Evolutionary conservation across 2,329 filamentous ascomycete species (phyloP).

Genomic region (Aspergillus candidus): DNA sequence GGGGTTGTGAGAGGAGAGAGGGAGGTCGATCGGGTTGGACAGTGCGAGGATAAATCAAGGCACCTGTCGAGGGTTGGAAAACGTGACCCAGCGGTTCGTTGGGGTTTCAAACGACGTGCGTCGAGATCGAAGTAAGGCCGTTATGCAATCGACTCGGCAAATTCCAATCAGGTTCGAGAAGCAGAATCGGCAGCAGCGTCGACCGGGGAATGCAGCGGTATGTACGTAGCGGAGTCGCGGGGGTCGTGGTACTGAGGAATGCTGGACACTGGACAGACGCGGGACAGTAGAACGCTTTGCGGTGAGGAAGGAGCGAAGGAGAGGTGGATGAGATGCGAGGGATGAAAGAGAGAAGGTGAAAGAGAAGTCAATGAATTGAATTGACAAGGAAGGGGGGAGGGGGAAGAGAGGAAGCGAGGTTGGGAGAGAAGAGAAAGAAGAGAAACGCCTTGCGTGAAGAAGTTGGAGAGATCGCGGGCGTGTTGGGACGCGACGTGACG

Average conservation of each 20-base stretch:
- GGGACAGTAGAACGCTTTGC: conserved; percentile 10
- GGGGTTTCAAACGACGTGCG: conserved; percentile 1
- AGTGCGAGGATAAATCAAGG: not conserved
- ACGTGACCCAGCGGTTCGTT: conserved; percentile 2
- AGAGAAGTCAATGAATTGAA: conserved; percentile 6
- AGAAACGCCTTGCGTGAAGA: conserved; percentile 28
- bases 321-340: conserved; percentile 4
- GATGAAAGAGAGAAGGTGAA: conserved; percentile 11
- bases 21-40: conserved; percentile 1
- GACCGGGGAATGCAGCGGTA: conserved; percentile 26
- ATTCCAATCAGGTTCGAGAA: conserved; percentile 12
- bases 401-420: conserved; percentile 14
- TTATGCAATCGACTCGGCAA: conserved; percentile 2
- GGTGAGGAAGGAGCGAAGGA: conserved; percentile 12
- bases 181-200: conserved; percentile 19
- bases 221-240: conserved; percentile 24
- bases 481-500: conserved; percentile 36
- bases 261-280: conserved; percentile 13
- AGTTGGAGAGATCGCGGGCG: conserved; percentile 26
- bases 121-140: conserved; percentile 12
- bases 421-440: conserved; percentile 13
- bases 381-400: conserved; percentile 14
- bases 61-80: conserved; percentile 2
- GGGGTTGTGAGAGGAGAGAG: not conserved
- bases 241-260: conserved; percentile 17